Base-by-base conservation (phyloP, 805 yeast genomes). In the Pichia nanzhaoensis region DNA sequence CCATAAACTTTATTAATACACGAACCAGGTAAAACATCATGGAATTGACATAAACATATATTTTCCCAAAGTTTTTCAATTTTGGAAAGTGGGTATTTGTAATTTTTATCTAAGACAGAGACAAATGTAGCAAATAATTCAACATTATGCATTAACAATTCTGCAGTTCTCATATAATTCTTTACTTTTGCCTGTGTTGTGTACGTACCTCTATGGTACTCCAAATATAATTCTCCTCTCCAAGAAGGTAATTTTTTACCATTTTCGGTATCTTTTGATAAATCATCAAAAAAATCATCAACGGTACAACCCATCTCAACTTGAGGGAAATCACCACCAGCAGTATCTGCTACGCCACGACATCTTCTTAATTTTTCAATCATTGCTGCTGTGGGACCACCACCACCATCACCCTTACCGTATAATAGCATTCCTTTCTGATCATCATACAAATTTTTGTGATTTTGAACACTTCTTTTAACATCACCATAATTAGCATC, bases 391-490 rank as follows among this genome's bases (percentile, higher is more conserved):
- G 87, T 82, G 38, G 99, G 98, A 7, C 99, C 99, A 52, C 99
- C 99, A 50, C 99, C 99, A 55, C 99, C 99, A 61, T 91, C 99
- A 57, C 99, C 99, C 56, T 84, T 82, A 34, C 99, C 99, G 56
- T 77, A 93, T 36, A 89, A 69, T 58, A 93, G 67, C 55, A 91
- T 69, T 0, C 95, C 91, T 9, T 85, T 79, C 48, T 85, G 91
- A 45, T 82, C 89, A 50, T 80, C 78, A 46, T 88, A 81, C 52
- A 85, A 68, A 56, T 90, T 87, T 67, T 90, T 85, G 66, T 93
- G 95, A 58, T 88, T 91, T 21, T 70, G 66, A 45, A 81, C 74
- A 1, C 95, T 82, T 55, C 96, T 74, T 46, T 78, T 74, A 27
- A 90, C 95, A 65, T 93, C 98, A 27, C 96, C 96, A 64, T 88